phyloP scores from a whole-genome alignment of 148 eudicot genomes.

The Fagopyrum homotropicum region DNA sequence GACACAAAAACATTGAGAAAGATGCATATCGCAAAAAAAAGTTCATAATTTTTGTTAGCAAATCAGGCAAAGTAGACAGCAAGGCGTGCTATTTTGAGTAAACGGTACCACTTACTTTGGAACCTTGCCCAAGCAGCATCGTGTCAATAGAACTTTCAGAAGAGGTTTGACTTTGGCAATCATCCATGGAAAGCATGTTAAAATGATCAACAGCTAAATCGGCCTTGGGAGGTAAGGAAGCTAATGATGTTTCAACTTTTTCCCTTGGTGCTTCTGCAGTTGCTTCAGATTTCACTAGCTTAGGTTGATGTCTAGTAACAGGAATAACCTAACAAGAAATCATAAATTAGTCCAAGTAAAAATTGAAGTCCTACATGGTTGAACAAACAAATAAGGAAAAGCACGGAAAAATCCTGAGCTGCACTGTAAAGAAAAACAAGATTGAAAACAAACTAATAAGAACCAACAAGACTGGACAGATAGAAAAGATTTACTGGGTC shows the following conservation, averaged over 20 bases:
- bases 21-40: not conserved
- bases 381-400: not conserved
- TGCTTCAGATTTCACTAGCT: conserved; percentile 42
- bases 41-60: not conserved
- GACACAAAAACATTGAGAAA: not conserved
- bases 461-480: not conserved
- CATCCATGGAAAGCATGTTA: conserved; percentile 80
- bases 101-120: conserved; percentile 49
- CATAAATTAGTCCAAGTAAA: not conserved
- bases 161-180: conserved; percentile 43
- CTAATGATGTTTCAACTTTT: conserved; percentile 29
- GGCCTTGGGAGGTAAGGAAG: conserved; percentile 56
- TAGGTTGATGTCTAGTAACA: conserved; percentile 36
- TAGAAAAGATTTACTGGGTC: conserved; percentile 44
- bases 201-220: conserved; percentile 89
- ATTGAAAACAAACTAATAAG: not conserved
- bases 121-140: conserved; percentile 92
- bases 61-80: not conserved
- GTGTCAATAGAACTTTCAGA: conserved; percentile 36
- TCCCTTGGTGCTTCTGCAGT: conserved; percentile 42
- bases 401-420: not conserved
- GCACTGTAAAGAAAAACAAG: not conserved
- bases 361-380: not conserved
- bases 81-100: not conserved
- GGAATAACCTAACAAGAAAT: conserved; percentile 38